Base-by-base conservation (phyloP, 1,284 basidiomycete species). In the Ustilago trichophora region DNA sequence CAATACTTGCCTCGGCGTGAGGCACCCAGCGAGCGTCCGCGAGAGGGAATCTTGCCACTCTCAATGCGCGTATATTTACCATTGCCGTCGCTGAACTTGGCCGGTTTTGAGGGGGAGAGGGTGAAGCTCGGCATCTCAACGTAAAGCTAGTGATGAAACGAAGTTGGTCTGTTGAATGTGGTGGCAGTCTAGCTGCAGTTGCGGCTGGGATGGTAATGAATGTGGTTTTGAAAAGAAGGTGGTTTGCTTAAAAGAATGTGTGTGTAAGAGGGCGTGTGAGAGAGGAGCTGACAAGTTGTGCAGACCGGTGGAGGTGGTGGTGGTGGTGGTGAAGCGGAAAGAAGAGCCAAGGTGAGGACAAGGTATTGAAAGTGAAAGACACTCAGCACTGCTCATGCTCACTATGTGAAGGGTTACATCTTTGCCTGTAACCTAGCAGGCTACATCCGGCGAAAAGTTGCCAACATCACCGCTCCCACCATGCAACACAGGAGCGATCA, bases 61-160 rank as follows among this genome's bases (percentile, higher is more conserved):
- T 58, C 65, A 37, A 68, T 68, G 7, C 65, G 65, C 2, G 58
- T 68, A 44, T 68, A 68, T 18, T 26, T 49, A n/a, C 65, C 65
- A 29, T 62, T 68, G 45, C 19, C 50, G 35, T 58, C 65, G 41
- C 42, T 40, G 43, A 47, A 62, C 29, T 57, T 68, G 46, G 58
- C 53, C 2, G 65, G 42, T 32, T 62, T 60, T 10, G 48, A 41
- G 4, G 62, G 41, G 19, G 62, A 50, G 25, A 53, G 31, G 25
- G 44, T 65, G 46, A 58, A 65, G 43, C 34, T 65, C 1, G 54
- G 45, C 62, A 65, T 65, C 13, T n/a, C n/a, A n/a, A n/a, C n/a
- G n/a, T n/a, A n/a, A n/a, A n/a, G n/a, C n/a, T n/a, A n/a, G n/a
- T n/a, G n/a, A n/a, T n/a, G n/a, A n/a, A n/a, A n/a, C n/a, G n/a